Base-by-base conservation (phyloP, 2,329 filamentous ascomycete genomes). In the Aspergillus glaucus region DNA sequence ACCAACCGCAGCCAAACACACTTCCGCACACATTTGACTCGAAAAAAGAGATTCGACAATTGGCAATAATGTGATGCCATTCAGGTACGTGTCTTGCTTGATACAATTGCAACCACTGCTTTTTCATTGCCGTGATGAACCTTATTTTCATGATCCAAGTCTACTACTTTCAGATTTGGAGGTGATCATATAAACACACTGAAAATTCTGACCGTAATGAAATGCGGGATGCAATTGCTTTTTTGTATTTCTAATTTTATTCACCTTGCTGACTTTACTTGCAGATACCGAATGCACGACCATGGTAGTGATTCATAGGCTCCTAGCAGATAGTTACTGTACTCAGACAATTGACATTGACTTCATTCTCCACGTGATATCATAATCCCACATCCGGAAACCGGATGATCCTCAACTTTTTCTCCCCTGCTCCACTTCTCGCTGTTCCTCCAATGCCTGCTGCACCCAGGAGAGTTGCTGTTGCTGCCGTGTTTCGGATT, bases 131-230 rank as follows among this genome's bases (percentile, higher is more conserved):
- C 58, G 50, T 55, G 51, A 66, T 66, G 64, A 67, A 65, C 61
- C 63, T 61, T 54, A 53, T 59, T 57, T 48, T 59, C 62, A 61
- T 59, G 65, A 58, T 57, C 55, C 61, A 56, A 48, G 58, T 55
- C 47, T 58, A 55, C 57, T 54, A 58, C 53, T 61, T 50, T 58
- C 55, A 56, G 52, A 46, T 55, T 60, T 56, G 62, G 63, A 61
- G 39, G 61, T 65, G 64, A 67, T 64, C 63, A 61, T 64, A 64
- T 21, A 40, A 15, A 39, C 53, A 67, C 64, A 67, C 64, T 67
- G 64, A 67, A 67, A 67, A 67, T 67, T 66, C 64, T 67, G 64
- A 67, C 61, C 52, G 34, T 53, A 39, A 15, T 26, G 15, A 52
- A 30, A 30, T 30, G 4, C 26, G 26, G 10, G 4, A 12, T 30